These are phyloP conservation scores for Diaporthe humulicola DNA, from an alignment of 2,329 filamentous ascomycete species.

Conservation along the genomic window DNA sequence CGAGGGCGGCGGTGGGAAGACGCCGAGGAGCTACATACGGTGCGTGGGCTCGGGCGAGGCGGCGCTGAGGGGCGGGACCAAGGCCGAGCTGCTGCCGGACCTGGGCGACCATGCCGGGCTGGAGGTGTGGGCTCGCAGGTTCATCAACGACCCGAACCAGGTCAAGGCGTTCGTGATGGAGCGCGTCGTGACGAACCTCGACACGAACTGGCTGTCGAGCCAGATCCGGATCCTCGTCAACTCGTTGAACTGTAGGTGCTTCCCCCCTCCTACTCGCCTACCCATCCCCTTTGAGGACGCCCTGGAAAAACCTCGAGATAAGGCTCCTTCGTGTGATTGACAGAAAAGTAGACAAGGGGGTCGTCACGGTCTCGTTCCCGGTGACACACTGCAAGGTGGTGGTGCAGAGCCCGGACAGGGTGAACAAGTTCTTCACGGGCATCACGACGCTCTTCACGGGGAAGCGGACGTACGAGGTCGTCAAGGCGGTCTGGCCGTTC, in stretches of 20 bases:
- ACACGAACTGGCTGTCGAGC: conserved; percentile 67
- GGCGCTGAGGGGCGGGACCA: conserved; percentile 62
- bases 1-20: conserved; percentile 35
- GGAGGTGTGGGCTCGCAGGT: conserved; percentile 64
- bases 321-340: background rate
- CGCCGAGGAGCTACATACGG: conserved; percentile 67
- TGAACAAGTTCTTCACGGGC: conserved; percentile 67
- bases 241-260: conserved; percentile 53
- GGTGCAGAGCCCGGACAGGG: conserved; percentile 64
- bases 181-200: conserved; percentile 66
- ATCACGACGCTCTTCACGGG: conserved; percentile 65
- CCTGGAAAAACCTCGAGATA: background rate
- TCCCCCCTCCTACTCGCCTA: background rate
- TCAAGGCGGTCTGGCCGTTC: conserved; percentile 70
- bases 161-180: conserved; percentile 66
- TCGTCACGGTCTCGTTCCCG: conserved; percentile 63
- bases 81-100: conserved; percentile 58
- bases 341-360: conserved; percentile 54
- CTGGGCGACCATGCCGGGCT: conserved; percentile 56
- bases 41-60: conserved; percentile 63
- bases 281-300: too few species aligned
- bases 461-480: conserved; percentile 67
- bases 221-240: conserved; percentile 66
- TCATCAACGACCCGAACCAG: conserved; percentile 58
- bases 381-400: conserved; percentile 63